Evolutionary conservation across 163 green algal genomes (phyloP).

Genomic region (Chlamydomonas reinhardtii): DNA sequence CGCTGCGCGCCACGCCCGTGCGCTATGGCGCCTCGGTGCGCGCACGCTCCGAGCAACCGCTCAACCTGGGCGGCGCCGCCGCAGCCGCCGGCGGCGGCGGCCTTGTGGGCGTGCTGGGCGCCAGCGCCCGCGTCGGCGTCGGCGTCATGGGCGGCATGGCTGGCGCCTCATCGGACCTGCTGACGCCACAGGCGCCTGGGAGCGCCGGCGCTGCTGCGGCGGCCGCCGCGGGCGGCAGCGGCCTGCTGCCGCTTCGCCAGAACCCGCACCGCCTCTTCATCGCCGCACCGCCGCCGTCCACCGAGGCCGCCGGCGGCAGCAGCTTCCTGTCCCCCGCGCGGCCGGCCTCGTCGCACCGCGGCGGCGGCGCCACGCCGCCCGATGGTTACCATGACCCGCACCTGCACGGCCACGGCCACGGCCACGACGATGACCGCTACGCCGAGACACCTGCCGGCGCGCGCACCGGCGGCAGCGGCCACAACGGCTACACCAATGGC

Average conservation of each 20-base stretch:
- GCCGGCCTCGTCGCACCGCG: constrained; percentile 10
- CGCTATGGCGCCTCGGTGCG: constrained; percentile 39
- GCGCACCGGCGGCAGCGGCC: background rate
- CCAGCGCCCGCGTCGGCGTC: background rate
- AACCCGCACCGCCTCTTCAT: constrained; percentile 76
- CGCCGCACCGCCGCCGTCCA: constrained; percentile 59
- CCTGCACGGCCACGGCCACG: background rate
- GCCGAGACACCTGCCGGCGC: constrained; percentile 15
- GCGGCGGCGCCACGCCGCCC: constrained; percentile 4
- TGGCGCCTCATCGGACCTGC: constrained; percentile 20
- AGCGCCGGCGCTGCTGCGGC: constrained; percentile 25
- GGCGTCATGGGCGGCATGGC: too few relatives aligned
- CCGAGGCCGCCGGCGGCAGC: constrained; percentile 38
- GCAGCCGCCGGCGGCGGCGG: too few relatives aligned
- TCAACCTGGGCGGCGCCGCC: background rate
- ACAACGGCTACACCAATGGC: background rate
- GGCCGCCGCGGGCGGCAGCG: constrained; percentile 3
- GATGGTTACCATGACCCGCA: background rate
- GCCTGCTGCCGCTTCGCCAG: constrained; percentile 63
- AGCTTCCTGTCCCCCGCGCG: constrained; percentile 30
- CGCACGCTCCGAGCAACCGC: constrained; percentile 1
- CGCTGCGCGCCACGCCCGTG: constrained; percentile 49
- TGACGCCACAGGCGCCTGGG: constrained; percentile 5
- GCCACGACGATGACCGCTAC: background rate
- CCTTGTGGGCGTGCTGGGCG: too few relatives aligned